Base-by-base conservation (phyloP, 2,329 filamentous ascomycete genomes). In the Zasmidium angulare region DNA sequence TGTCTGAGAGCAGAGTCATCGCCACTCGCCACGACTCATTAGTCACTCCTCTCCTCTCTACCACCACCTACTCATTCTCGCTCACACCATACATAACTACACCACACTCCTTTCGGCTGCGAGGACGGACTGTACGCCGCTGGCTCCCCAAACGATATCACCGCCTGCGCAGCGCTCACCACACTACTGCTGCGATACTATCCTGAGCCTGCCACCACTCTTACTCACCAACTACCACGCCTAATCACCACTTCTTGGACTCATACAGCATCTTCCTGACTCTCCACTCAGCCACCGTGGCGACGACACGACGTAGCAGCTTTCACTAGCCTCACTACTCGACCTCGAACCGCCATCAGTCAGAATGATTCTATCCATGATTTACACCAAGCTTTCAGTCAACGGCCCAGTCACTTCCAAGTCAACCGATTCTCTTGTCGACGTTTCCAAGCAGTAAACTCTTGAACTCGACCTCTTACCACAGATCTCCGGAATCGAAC, bases 401-500 rank as follows among this genome's bases (percentile, higher is more conserved):
- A 66, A 58, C 63, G 60, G 62, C 66, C 60, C 61, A 62, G 60
- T 64, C 61, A 59, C 55, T 43, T 57, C 61, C 69, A 68, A 71
- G 66, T 69, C 64, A 57, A 65, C 61, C 64, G 61, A 61, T 60
- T 59, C 64, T 54, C 47, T 56, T 48, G 59, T 60, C 19, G 53
- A 56, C 51, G 53, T 48, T 54, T 51, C 55, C 29, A 55, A 63
- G 61, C 68, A 55, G 55, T 67, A 63, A 59, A 61, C 51, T 61
- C 50, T 53, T 43, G 50, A 46, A 24, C 49, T 31, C 48, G 43
- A 50, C 21, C 48, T 40, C 48, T 31, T 17, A 58, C 46, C 48
- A 48, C 36, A 61, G 59, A 59, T 59, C 60, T 22, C 24, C 23
- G 53, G 55, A 53, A 56, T 36, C 50, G 22, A 11, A 48, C 29